phyloP scores from a whole-genome alignment of 371 early-diverging fungal genomes.

The Rhizopus sp. region DNA sequence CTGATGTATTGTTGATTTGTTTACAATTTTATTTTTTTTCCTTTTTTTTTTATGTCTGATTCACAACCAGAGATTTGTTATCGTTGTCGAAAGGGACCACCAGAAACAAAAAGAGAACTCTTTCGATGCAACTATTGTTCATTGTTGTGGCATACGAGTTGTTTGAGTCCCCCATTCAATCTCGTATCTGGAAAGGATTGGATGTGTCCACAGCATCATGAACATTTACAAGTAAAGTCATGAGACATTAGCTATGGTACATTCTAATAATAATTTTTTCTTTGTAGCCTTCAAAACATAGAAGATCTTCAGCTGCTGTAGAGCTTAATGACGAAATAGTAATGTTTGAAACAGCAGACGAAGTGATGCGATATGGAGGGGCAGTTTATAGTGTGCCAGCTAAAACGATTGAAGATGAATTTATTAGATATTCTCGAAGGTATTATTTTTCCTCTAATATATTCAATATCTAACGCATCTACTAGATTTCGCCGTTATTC shows the following conservation, averaged over 20 bases:
- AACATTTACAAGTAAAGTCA: slow-evolving; percentile 37
- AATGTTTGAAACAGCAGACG: slow-evolving; percentile 16
- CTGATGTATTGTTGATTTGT: not conserved
- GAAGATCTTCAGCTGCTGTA: slow-evolving; percentile 7
- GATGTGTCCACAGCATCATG: slow-evolving; percentile 89
- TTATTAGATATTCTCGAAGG: slow-evolving; percentile 37
- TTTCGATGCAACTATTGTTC: slow-evolving; percentile 79
- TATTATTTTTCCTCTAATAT: slow-evolving; percentile 8
- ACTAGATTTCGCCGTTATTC: slow-evolving; percentile 4
- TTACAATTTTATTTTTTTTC: not conserved
- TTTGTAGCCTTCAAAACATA: not conserved
- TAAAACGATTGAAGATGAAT: slow-evolving; percentile 44
- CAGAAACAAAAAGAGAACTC: slow-evolving; percentile 35
- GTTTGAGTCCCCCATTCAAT: slow-evolving; percentile 68
- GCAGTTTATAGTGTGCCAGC: slow-evolving; percentile 45
- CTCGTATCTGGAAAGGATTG: slow-evolving; percentile 67
- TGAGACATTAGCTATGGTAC: not conserved
- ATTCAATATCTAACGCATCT: not conserved
- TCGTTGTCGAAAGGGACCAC: slow-evolving; percentile 57
- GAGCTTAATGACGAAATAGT: slow-evolving; percentile 1
- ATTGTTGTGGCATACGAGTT: slow-evolving; percentile 83
- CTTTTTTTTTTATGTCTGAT: not conserved
- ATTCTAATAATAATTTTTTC: not conserved
- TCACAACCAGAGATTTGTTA: slow-evolving; percentile 43
- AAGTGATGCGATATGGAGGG: slow-evolving; percentile 27